A percentile compares a stretch with the other conserved stretches of the same genome.
These are phyloP conservation scores for Ramaria sp. DNA, from an alignment of 768 basidiomycete species.

Conservation along the genomic window DNA sequence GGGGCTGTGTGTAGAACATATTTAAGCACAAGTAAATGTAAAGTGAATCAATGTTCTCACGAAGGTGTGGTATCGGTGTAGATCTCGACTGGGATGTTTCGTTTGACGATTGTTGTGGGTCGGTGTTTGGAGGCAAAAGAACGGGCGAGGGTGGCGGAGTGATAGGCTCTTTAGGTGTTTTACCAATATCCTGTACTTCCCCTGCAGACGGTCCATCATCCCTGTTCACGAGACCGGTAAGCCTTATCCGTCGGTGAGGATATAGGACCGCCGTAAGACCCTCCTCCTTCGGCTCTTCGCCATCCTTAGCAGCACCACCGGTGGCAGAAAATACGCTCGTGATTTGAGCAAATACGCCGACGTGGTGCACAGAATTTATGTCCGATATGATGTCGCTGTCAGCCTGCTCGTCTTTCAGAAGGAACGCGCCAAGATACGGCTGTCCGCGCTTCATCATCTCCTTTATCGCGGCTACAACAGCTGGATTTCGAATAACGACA, in stretches of 20 bases:
- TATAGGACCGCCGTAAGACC: constrained; percentile 92
- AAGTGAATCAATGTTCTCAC: neutral
- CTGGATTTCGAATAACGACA: constrained; percentile 84
- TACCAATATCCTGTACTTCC: constrained; percentile 23
- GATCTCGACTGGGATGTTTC: neutral
- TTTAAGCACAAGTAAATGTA: constrained; percentile 4
- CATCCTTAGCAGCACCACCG: constrained; percentile 27
- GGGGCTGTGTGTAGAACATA: constrained; percentile 31
- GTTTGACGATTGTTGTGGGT: neutral
- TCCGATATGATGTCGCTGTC: constrained; percentile 92
- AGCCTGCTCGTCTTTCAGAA: constrained; percentile 86
- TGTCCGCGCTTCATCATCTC: constrained; percentile 96
- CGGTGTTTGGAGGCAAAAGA: constrained; percentile 13
- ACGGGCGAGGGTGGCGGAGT: constrained; percentile 37
- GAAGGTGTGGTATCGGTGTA: constrained; percentile 8
- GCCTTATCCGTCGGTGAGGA: constrained; percentile 82
- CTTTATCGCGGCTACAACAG: constrained; percentile 87
- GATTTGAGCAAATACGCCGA: constrained; percentile 96
- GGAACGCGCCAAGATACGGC: constrained; percentile 93
- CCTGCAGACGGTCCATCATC: constrained; percentile 29
- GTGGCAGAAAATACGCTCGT: constrained; percentile 78
- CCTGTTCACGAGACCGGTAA: constrained; percentile 76
- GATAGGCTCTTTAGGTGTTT: constrained; percentile 35
- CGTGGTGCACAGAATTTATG: constrained; percentile 76
- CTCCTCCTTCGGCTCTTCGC: constrained; percentile 58